A percentile compares a stretch with the other conserved stretches of the same genome.
These are phyloP conservation scores for Apiotrichum mycotoxinovorans DNA, from an alignment of 1,284 basidiomycete species.

Conservation along the genomic window DNA sequence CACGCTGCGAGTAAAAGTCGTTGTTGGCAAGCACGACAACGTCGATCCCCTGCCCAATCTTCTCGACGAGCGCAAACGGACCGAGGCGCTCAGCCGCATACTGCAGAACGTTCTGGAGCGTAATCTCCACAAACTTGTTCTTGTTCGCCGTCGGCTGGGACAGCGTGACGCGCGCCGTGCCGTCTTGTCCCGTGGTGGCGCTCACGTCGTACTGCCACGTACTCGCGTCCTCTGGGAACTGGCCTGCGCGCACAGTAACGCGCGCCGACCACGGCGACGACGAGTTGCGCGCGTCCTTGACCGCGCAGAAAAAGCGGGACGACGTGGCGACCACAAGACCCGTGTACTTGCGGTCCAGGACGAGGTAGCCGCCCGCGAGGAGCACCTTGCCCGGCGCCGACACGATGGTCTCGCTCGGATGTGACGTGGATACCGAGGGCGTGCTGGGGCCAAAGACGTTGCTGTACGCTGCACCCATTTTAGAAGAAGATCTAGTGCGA, in stretches of 20 bases:
- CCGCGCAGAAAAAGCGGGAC: constrained; percentile 81
- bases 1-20: constrained; percentile 94
- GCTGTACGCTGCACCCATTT: constrained; percentile 3
- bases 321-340: constrained; percentile 86
- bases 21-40: constrained; percentile 88
- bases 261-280: background rate
- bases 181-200: background rate
- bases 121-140: constrained; percentile 93
- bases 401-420: constrained; percentile 55
- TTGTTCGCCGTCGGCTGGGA: background rate
- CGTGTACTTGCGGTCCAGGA: constrained; percentile 76
- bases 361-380: constrained; percentile 88
- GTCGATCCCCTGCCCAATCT: constrained; percentile 52
- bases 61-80: constrained; percentile 49
- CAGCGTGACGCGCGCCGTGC: constrained; percentile 9
- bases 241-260: constrained; percentile 81
- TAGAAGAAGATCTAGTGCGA: background rate
- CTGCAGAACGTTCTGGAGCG: constrained; percentile 70
- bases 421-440: background rate
- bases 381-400: constrained; percentile 96
- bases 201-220: constrained; percentile 67
- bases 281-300: constrained; percentile 20
- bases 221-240: constrained; percentile 68
- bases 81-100: constrained; percentile 63
- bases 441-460: background rate